Conservation (phyloP, 2,329 filamentous ascomycete species). For the Zymoseptoria brevis region DNA sequence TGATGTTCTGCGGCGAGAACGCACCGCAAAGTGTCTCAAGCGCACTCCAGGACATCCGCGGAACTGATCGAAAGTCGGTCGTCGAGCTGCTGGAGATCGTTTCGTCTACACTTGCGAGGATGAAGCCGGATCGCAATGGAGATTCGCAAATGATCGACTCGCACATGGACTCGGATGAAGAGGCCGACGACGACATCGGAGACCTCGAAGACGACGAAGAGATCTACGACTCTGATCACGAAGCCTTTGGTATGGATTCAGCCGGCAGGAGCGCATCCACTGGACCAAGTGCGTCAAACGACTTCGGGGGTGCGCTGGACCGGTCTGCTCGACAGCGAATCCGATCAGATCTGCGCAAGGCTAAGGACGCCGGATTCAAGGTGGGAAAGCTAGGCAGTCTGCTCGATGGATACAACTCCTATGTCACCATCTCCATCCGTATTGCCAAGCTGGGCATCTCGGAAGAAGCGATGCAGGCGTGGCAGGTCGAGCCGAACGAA, state of each 20-base stretch:
- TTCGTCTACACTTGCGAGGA: slow-evolving; percentile 31
- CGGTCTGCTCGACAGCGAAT: slow-evolving; percentile 20
- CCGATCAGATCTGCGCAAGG: slow-evolving; percentile 50
- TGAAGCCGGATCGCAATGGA: slow-evolving; percentile 31
- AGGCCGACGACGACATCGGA: slow-evolving; percentile 31
- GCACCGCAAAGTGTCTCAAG: slow-evolving; percentile 36
- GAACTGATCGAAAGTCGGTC: slow-evolving; percentile 40
- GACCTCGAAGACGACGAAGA: slow-evolving; percentile 32
- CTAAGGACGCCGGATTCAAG: slow-evolving; percentile 60
- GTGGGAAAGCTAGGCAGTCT: slow-evolving; percentile 55
- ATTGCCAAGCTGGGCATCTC: slow-evolving; percentile 65
- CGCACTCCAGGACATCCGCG: slow-evolving; percentile 40
- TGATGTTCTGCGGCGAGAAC: slow-evolving; percentile 47
- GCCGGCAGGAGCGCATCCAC: background rate
- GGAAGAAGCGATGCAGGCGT: slow-evolving; percentile 66
- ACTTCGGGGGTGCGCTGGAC: background rate
- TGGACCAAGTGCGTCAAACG: background rate
- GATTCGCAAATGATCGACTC: slow-evolving; percentile 38
- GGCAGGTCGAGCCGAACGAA: slow-evolving; percentile 58
- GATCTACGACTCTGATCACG: slow-evolving; percentile 25
- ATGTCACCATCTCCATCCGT: slow-evolving; percentile 61
- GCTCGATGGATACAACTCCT: slow-evolving; percentile 40
- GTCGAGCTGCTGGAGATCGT: slow-evolving; percentile 43
- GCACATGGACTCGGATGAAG: slow-evolving; percentile 23
- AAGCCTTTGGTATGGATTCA: slow-evolving; percentile 17